Base-by-base conservation (phyloP, 1,284 basidiomycete genomes). In the Ceratobasidium sp. region DNA sequence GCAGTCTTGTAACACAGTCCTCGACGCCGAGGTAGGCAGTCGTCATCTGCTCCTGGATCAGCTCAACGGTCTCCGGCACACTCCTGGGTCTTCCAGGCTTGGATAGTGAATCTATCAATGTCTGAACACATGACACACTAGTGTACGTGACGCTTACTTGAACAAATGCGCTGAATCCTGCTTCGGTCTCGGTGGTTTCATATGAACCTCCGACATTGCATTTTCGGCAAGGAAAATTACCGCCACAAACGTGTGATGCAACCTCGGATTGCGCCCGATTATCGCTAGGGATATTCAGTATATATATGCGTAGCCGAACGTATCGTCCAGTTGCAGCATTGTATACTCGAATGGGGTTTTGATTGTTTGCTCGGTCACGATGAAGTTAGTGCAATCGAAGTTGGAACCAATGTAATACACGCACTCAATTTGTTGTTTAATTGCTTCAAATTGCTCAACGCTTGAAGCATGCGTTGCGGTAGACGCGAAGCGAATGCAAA, bases 381-480 rank as follows among this genome's bases (percentile, higher is more conserved):
- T 29, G 25, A 29, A 29, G 25, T 29, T 29, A 29, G 25, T 29
- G 25, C 25, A 29, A 29, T 29, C 25, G 25, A 29, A 29, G 25
- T 29, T 29, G 25, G 25, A 29, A 29, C 25, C 25, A 29, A 29
- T 29, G 25, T 29, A 29, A 29, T 25, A n/a, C 22, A 29, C 8
- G 13, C 6, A 85, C 81, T 3, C 79, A 62, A 5, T 80, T 34
- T 73, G 85, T 77, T 0, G 79, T 82, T 3, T 80, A 77, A 56
- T 25, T n/a, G 82, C 73, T 86, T 80, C 64, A 85, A 83, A 1
- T 84, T 79, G 25, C 25, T 29, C 25, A 29, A 29, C 25, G 25
- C 25, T 29, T 29, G 25, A 29, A 29, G 25, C 25, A 29, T 29
- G 25, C 25, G 25, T 29, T 29, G 25, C 25, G 25, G 25, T 29